These are phyloP conservation scores for Colletotrichum tofieldiae DNA, from an alignment of 2,329 filamentous ascomycete genomes.

Conservation along the genomic window DNA sequence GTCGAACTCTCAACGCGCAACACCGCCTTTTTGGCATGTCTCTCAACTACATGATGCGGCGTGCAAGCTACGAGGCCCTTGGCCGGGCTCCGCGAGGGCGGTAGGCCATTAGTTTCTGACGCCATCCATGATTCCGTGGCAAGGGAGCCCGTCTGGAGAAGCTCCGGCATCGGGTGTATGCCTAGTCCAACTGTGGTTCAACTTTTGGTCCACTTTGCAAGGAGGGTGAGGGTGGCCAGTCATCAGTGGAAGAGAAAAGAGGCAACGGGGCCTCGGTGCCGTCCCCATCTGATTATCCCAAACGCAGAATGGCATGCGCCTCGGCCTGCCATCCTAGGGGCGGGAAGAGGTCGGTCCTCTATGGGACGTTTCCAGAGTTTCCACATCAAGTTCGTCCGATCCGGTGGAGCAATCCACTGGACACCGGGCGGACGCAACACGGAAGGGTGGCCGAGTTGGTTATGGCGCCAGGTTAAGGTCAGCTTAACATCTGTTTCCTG, in stretches of 20 bases:
- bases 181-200: not conserved
- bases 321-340: not conserved
- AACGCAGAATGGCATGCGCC: not conserved
- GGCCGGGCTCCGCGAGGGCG: not conserved
- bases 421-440: not conserved
- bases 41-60: slow-evolving; percentile 23
- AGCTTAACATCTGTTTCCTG: slow-evolving; percentile 26
- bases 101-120: not conserved
- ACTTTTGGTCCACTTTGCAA: not conserved
- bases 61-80: not conserved
- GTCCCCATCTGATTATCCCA: not conserved
- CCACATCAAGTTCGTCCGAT: not conserved
- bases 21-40: not conserved
- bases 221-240: not conserved
- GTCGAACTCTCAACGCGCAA: not conserved
- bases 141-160: not conserved
- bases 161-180: not conserved
- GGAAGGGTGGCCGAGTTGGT: slow-evolving; percentile 30
- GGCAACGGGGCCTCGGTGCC: not conserved
- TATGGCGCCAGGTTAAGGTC: slow-evolving; percentile 31
- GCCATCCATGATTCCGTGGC: not conserved
- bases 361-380: not conserved
- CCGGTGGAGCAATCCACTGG: not conserved
- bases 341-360: not conserved
- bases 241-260: not conserved